Conservation (phyloP, 768 basidiomycete species). For the Gymnopilus junonius region DNA sequence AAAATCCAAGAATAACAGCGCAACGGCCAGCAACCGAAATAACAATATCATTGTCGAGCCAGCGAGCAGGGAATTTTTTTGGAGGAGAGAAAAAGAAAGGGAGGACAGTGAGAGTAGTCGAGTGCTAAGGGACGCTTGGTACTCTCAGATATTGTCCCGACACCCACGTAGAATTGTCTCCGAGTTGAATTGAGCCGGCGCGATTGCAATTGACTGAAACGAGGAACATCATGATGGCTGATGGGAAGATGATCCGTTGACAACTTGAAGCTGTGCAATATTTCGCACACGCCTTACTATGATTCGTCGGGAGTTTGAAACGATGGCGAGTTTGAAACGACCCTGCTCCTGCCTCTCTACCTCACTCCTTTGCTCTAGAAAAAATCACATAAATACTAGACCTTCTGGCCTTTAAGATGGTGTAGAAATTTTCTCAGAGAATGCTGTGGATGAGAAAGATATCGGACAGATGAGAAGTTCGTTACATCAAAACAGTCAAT, state of each 20-base stretch:
- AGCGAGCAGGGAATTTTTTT: background rate
- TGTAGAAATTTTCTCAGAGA: no score
- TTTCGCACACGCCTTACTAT: background rate
- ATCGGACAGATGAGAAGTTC: no score
- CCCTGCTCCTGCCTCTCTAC: no score
- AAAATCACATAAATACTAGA: no score
- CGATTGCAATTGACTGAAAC: background rate
- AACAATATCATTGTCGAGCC: background rate
- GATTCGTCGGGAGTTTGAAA: no score
- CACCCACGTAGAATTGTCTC: slow-evolving; percentile 1
- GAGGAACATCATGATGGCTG: background rate
- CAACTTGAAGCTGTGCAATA: background rate
- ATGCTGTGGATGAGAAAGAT: no score
- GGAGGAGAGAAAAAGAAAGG: background rate
- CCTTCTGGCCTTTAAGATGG: no score
- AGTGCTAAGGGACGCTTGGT: background rate
- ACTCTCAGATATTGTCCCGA: background rate
- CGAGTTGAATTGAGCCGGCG: background rate
- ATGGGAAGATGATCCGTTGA: slow-evolving; percentile 1
- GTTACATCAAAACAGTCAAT: no score
- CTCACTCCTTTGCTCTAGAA: no score
- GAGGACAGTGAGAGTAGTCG: background rate
- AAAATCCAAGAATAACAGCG: background rate
- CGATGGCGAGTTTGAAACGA: no score
- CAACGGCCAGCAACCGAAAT: background rate